Percentiles rank a stretch among this genome's conserved stretches.
These are phyloP conservation scores for Suhomyces chickasaworum DNA, from an alignment of 1,139 yeast genomes.

Conservation along the genomic window DNA sequence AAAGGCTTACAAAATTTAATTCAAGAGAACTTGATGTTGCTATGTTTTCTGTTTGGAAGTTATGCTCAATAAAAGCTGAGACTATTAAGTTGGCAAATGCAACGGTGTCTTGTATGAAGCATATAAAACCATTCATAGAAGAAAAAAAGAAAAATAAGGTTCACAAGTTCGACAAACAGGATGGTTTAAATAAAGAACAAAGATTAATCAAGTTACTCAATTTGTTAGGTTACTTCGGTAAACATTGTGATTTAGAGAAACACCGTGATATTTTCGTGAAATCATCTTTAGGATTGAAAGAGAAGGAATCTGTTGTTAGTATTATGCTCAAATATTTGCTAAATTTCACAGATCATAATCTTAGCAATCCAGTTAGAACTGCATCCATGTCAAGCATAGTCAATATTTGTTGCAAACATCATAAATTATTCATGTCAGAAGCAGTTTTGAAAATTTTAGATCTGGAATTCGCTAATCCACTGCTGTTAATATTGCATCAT, in stretches of 20 bases:
- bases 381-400: conserved; percentile 61
- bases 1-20: conserved; percentile 58
- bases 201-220: conserved; percentile 60
- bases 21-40: conserved; percentile 66
- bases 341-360: conserved; percentile 44
- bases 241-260: conserved; percentile 60
- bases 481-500: conserved; percentile 42
- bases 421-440: conserved; percentile 60
- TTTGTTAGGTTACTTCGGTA: conserved; percentile 69
- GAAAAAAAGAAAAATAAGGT: conserved; percentile 20
- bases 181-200: conserved; percentile 30
- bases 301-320: conserved; percentile 56
- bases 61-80: conserved; percentile 50
- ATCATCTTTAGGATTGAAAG: conserved; percentile 44
- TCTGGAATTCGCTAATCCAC: conserved; percentile 39
- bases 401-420: conserved; percentile 58
- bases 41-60: conserved; percentile 63
- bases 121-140: conserved; percentile 47
- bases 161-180: conserved; percentile 7
- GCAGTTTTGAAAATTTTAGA: conserved; percentile 58
- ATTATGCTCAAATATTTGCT: conserved; percentile 58
- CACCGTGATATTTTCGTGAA: conserved; percentile 43
- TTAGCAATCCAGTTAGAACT: conserved; percentile 36
- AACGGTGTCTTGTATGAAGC: conserved; percentile 56
- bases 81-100: conserved; percentile 58